Percentiles rank a stretch among this genome's conserved stretches.
Conservation (phyloP, 768 basidiomycete species). For the Brasilioporus rufonigricans region DNA sequence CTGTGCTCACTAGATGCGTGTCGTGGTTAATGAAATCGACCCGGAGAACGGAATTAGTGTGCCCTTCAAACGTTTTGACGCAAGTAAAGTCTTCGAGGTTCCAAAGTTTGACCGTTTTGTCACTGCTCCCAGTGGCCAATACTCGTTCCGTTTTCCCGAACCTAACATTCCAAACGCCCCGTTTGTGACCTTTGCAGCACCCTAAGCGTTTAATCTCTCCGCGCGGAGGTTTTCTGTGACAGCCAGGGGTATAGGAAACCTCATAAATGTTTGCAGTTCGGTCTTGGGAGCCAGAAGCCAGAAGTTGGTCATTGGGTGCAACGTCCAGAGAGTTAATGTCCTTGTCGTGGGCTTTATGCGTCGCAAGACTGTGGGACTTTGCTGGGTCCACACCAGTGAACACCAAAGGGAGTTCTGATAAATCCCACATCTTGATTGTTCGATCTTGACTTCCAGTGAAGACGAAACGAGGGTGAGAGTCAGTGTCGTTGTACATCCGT, state of each 20-base stretch:
- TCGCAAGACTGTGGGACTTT: slow-evolving; percentile 75
- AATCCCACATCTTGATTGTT: slow-evolving; percentile 98
- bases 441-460: slow-evolving; percentile 97
- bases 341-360: slow-evolving; percentile 93
- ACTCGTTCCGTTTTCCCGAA: slow-evolving; percentile 83
- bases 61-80: slow-evolving; percentile 95
- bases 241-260: slow-evolving; percentile 53
- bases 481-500: slow-evolving; percentile 32
- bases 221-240: slow-evolving; percentile 42
- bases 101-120: slow-evolving; percentile 94
- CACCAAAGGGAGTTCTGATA: slow-evolving; percentile 49
- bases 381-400: slow-evolving; percentile 27
- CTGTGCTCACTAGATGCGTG: slow-evolving; percentile 84
- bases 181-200: slow-evolving; percentile 92
- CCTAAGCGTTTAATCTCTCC: slow-evolving; percentile 79
- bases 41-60: slow-evolving; percentile 93
- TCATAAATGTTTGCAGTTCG: slow-evolving; percentile 89
- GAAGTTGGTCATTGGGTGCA: slow-evolving; percentile 80
- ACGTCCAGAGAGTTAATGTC: slow-evolving; percentile 97
- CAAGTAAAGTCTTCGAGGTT: slow-evolving; percentile 91
- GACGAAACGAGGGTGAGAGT: slow-evolving; percentile 56
- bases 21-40: slow-evolving; percentile 87
- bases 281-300: slow-evolving; percentile 96
- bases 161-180: slow-evolving; percentile 93
- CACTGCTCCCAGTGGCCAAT: slow-evolving; percentile 91